Evolutionary conservation across 257 asterid genomes (phyloP).

Genomic region (Misopates orontium): DNA sequence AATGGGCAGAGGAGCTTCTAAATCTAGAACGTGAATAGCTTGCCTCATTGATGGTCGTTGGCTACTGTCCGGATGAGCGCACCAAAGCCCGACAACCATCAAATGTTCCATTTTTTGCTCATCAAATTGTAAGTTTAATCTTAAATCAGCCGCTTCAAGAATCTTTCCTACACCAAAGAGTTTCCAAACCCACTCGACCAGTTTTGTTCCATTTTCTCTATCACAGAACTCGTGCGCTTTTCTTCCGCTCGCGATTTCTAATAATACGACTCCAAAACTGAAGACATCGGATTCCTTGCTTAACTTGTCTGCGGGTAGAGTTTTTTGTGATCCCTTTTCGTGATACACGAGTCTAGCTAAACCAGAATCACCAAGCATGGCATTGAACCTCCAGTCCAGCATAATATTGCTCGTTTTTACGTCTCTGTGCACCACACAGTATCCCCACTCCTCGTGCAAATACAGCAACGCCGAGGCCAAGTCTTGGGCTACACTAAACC

Average conservation of each 20-base stretch:
- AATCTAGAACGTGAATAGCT: slow-evolving; percentile 23
- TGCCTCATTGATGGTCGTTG: slow-evolving; percentile 28
- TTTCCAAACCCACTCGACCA: slow-evolving; percentile 29
- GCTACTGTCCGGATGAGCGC: slow-evolving; percentile 24
- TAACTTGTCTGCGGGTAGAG: slow-evolving; percentile 27
- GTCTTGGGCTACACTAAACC: slow-evolving; percentile 33
- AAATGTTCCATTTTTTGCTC: slow-evolving; percentile 18
- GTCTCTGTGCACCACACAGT: slow-evolving; percentile 46
- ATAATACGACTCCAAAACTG: slow-evolving; percentile 26
- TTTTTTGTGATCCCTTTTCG: slow-evolving; percentile 40
- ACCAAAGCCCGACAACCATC: slow-evolving; percentile 30
- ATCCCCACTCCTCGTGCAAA: slow-evolving; percentile 47
- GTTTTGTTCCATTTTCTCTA: background rate
- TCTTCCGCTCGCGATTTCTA: slow-evolving; percentile 24
- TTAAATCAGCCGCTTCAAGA: slow-evolving; percentile 25
- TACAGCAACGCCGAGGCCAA: slow-evolving; percentile 38
- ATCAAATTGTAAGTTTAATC: slow-evolving; percentile 3
- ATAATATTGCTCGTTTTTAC: slow-evolving; percentile 40
- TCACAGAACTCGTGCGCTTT: slow-evolving; percentile 3
- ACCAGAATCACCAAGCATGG: slow-evolving; percentile 47
- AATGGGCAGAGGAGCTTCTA: slow-evolving; percentile 19
- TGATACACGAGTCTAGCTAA: slow-evolving; percentile 43
- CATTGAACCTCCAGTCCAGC: slow-evolving; percentile 38
- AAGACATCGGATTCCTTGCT: slow-evolving; percentile 28
- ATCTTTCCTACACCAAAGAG: slow-evolving; percentile 14